Conservation (phyloP, 2,329 filamentous ascomycete species). For the Drechslera avenae region DNA sequence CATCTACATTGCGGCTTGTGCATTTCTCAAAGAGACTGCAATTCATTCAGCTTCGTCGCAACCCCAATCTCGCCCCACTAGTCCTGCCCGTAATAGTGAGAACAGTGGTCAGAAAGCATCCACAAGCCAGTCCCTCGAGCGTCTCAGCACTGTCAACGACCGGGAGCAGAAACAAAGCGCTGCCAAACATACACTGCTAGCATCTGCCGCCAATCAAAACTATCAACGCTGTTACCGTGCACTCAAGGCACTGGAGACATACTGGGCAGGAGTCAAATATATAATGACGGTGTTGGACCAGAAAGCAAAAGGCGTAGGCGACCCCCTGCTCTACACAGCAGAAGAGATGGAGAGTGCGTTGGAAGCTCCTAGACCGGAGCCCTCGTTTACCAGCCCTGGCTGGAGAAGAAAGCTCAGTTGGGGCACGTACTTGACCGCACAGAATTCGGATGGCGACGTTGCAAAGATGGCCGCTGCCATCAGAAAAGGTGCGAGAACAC, state of each 20-base stretch:
- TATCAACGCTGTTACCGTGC: conserved; percentile 88
- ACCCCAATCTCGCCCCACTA: conserved; percentile 64
- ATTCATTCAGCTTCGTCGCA: conserved; percentile 69
- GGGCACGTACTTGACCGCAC: conserved; percentile 50
- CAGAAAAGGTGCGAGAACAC: conserved; percentile 34
- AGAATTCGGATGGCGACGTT: conserved; percentile 36
- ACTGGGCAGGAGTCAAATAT: conserved; percentile 87
- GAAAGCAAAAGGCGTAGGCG: conserved; percentile 83
- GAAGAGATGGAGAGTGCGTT: conserved; percentile 79
- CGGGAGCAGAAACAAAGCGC: conserved; percentile 51
- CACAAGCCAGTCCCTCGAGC: conserved; percentile 7
- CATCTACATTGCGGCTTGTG: conserved; percentile 89
- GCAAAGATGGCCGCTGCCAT: conserved; percentile 41
- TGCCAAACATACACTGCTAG: conserved; percentile 74
- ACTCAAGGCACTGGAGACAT: conserved; percentile 76
- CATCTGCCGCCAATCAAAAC: conserved; percentile 81
- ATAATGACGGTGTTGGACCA: conserved; percentile 86
- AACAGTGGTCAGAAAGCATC: conserved; percentile 2
- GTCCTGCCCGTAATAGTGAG: conserved; percentile 11
- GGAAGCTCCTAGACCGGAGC: conserved; percentile 58
- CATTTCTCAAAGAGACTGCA: conserved; percentile 82
- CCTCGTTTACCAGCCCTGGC: conserved; percentile 57
- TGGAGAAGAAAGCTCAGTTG: conserved; percentile 57
- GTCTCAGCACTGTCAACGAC: conserved; percentile 20
- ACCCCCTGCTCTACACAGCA: conserved; percentile 67